Conservation (phyloP, 1,284 basidiomycete species). For the Apiotrichum veenhuisii region DNA sequence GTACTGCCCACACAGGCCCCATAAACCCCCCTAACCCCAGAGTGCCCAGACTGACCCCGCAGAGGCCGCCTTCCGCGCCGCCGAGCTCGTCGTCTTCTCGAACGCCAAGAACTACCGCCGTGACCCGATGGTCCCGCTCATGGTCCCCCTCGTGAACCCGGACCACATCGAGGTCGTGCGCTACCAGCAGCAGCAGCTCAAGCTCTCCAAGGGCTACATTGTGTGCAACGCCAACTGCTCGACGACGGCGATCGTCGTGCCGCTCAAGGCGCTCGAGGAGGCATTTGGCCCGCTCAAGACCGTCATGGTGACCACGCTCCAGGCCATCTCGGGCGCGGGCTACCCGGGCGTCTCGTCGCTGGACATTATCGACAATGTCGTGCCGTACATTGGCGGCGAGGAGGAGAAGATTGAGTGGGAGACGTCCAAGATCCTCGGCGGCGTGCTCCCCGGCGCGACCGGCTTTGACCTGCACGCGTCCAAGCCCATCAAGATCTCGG, state of each 20-base stretch:
- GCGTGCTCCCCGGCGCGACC: conserved; percentile 57
- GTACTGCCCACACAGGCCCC: too few relatives aligned
- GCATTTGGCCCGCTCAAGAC: conserved; percentile 90
- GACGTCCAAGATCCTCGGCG: conserved; percentile 92
- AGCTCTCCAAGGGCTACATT: conserved; percentile 84
- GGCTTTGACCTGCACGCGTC: conserved; percentile 78
- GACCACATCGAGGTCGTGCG: conserved; percentile 79
- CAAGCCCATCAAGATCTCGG: conserved; percentile 80
- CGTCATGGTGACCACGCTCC: conserved; percentile 89
- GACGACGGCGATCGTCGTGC: conserved; percentile 90
- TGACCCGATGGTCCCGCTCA: conserved; percentile 90
- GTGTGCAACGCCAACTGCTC: conserved; percentile 99
- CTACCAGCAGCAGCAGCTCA: conserved; percentile 71
- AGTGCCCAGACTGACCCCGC: conserved; percentile 2
- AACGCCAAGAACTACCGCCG: conserved; percentile 97
- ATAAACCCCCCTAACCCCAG: too few relatives aligned
- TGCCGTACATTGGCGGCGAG: conserved; percentile 91
- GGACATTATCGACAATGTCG: conserved; percentile 94
- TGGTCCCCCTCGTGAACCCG: conserved; percentile 95
- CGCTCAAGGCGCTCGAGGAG: conserved; percentile 85
- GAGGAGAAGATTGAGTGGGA: conserved; percentile 97
- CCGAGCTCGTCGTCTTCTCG: conserved; percentile 90
- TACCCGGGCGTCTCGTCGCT: conserved; percentile 90
- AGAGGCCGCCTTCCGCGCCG: conserved; percentile 83
- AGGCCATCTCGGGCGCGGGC: conserved; percentile 94